Percentiles rank a stretch among this genome's conserved stretches.
Evolutionary conservation across 352 stramenopile genomes (phyloP).

Genomic region (Phytophthora kernoviae): DNA sequence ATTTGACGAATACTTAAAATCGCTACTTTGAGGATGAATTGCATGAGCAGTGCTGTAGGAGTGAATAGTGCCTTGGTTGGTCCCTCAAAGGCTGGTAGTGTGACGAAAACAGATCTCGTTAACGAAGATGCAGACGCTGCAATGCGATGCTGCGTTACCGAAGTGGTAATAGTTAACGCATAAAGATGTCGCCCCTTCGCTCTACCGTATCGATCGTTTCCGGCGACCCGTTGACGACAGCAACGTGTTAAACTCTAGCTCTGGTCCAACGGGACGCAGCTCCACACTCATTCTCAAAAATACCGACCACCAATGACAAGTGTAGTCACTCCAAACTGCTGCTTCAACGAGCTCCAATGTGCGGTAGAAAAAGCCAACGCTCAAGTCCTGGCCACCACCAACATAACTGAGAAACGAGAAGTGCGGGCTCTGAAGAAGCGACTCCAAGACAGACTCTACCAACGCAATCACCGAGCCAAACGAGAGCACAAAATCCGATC

Average conservation of each 20-base stretch:
- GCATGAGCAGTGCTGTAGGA: too few relatives aligned
- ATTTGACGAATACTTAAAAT: too few relatives aligned
- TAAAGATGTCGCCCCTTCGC: background rate
- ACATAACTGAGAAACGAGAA: constrained; percentile 20
- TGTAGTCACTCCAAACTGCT: constrained; percentile 6
- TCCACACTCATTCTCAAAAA: background rate
- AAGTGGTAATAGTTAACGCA: background rate
- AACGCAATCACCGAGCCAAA: constrained; percentile 43
- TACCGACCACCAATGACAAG: constrained; percentile 6
- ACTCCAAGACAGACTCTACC: constrained; percentile 40
- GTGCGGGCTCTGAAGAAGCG: constrained; percentile 30
- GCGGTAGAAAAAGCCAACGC: constrained; percentile 15
- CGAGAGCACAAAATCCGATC: constrained; percentile 24
- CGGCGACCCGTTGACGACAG: too few relatives aligned
- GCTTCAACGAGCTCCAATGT: constrained; percentile 19
- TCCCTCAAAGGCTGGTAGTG: too few relatives aligned
- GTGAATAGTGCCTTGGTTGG: too few relatives aligned
- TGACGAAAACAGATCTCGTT: too few relatives aligned
- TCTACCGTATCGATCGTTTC: background rate
- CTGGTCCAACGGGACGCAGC: too few relatives aligned
- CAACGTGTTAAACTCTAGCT: too few relatives aligned
- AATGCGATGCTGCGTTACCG: too few relatives aligned
- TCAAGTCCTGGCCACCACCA: constrained; percentile 17
- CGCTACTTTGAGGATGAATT: too few relatives aligned
- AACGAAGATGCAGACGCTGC: too few relatives aligned